Conservation (phyloP, 192 early-diverging fungal species). For the Lunasporangiospora selenospora region DNA sequence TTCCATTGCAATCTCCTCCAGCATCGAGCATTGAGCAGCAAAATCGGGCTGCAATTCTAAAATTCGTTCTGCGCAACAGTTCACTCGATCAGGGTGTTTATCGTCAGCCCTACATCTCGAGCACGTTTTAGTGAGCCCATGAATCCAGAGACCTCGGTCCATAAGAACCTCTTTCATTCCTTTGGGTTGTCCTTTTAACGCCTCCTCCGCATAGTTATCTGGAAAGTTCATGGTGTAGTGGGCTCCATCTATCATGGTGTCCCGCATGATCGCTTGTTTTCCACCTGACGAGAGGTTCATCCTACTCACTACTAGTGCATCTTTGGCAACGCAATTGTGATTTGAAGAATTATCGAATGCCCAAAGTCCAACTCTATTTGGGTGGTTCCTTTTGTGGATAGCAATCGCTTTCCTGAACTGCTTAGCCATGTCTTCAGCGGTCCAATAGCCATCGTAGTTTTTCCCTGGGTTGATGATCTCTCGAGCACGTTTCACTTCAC, state of each 20-base stretch:
- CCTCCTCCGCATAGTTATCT: constrained; percentile 9
- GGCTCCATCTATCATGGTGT: constrained; percentile 11
- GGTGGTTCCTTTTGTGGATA: constrained; percentile 17
- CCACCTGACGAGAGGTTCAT: constrained; percentile 25
- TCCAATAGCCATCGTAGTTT: constrained; percentile 26
- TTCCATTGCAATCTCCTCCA: constrained; percentile 8
- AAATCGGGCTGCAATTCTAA: constrained; percentile 30
- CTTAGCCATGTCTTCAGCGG: constrained; percentile 1
- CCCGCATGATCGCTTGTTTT: constrained; percentile 10
- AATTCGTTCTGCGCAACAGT: constrained; percentile 27
- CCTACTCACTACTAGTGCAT: constrained; percentile 27
- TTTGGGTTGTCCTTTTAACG: constrained; percentile 33
- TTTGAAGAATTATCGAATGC: constrained; percentile 37
- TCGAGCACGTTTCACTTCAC: not conserved
- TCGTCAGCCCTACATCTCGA: constrained; percentile 10
- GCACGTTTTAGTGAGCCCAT: constrained; percentile 10
- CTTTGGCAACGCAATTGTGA: constrained; percentile 18
- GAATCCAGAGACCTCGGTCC: constrained; percentile 16
- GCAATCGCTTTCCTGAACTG: constrained; percentile 24
- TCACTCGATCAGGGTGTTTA: constrained; percentile 3
- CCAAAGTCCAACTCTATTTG: constrained; percentile 26
- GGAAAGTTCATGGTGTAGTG: constrained; percentile 27
- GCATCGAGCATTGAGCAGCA: constrained; percentile 17
- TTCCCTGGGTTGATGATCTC: constrained; percentile 10
- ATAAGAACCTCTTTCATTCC: constrained; percentile 35